Evolutionary conservation across 2,329 filamentous ascomycete genomes (phyloP), one percentile per base, ranked within the genome.

Genomic region (Immersiporthe knoxdaviesiana): DNA sequence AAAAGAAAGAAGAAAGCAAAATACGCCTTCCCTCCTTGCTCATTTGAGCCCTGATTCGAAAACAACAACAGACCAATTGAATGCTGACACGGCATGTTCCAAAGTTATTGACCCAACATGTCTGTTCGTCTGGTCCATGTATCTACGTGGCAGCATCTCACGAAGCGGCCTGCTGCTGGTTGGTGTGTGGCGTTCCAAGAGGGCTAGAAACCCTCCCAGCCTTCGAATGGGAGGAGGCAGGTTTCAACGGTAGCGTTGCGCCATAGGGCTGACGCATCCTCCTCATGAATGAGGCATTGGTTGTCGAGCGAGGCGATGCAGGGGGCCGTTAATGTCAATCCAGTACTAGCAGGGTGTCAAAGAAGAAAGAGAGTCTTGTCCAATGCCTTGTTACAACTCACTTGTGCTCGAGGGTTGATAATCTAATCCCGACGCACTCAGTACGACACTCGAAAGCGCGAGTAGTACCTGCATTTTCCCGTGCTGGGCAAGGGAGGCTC

Each of bases 241-340:
- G 35, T 10, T 7, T 39, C 58, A 21, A 39, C 35, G 32, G 58
- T 24, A 60, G 58, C 35, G 21, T 60, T 39, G 16, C 35, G 21
- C 58, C 35, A 21, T 60, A 60, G 58, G 58, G 58, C 58, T 60
- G 58, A 60, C 32, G 58, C 35, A n/a, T 60, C 35, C 30, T 60
- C 58, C 21, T 47, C 1, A n/a, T 47, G 44, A 39, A 39, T 24
- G 35, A 37, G n/a, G 58, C 24, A 60, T n/a, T 18, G 12, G 5
- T 24, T 39, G 58, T 30, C 14, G 52, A 56, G 52, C 14, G 52
- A 56, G 52, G 14, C 52, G 52, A 30, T 30, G 52, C 52, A 56
- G 14, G 52, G 52, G 50, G 50, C 50, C 50, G 3, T 54, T 24
- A 27, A 54, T 6, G n/a, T 27, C 24, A 14, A 27, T 27, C 12